Base-by-base conservation (phyloP, 352 stramenopile species). In the Phytophthora ohioensis region DNA sequence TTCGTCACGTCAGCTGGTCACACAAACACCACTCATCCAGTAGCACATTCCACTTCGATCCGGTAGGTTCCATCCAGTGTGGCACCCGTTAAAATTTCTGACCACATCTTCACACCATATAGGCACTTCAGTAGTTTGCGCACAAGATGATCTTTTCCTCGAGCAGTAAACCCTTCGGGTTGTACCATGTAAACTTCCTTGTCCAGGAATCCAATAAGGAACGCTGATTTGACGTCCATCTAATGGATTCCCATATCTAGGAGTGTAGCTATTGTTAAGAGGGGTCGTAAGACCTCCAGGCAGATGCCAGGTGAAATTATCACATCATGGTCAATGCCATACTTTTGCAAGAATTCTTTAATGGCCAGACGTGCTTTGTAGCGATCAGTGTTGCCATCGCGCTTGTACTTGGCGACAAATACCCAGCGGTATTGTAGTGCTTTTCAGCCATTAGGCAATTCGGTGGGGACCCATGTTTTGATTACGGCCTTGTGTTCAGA, bases 131-230 rank as follows among this genome's bases (percentile, higher is more conserved):
- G 21, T 0, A 57, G 35, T 7, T 34, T 48, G 27, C 58, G 64
- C n/a, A 69, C 66, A 21, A 27, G 21, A 5, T 64, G 27, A 21
- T 38, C 42, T 15, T 51, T 27, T 7, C 3, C 34, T n/a, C 2
- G 4, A 6, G 11, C 13, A 0, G 7, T n/a, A 21, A 32, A 64
- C 12, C 67, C 57, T 15, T 69, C 43, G 0, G 54, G 48, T 11
- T 76, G 63, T 6, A n/a, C 49, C 56, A 76, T 76, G 39, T 62
- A 69, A 10, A 69, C 67, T 9, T 76, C 52, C 30, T 73, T 51
- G 3, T 69, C 57, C 0, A 76, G 36, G 2, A 49, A 32, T 1
- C 64, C 70, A 13, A 74, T 71, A 0, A 77, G 58, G n/a, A 77
- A 74, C 2, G 64, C 64, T 17, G 64, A 27, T 27, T 27, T 27